These are phyloP conservation scores for Penicillium paradoxum DNA, from an alignment of 495 filamentous ascomycete genomes.

Conservation along the genomic window DNA sequence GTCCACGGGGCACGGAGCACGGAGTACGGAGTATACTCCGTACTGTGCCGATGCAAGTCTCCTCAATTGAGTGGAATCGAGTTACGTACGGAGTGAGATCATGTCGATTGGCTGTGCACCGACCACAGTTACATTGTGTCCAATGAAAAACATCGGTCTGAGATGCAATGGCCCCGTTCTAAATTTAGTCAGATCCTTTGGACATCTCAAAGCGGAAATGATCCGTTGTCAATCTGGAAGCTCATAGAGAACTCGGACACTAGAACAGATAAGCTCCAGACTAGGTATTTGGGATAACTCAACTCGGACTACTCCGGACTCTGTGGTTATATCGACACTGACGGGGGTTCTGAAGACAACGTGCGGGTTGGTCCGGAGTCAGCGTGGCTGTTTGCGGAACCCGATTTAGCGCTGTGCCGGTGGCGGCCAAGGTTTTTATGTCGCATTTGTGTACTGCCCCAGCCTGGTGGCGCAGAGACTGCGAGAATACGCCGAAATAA, in stretches of 20 bases:
- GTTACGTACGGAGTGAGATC: background rate
- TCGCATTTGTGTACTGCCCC: background rate
- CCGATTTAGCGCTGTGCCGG: background rate
- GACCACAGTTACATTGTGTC: background rate
- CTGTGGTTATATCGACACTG: no score
- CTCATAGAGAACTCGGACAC: background rate
- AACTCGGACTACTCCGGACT: no score
- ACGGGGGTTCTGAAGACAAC: no score
- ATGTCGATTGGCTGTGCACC: background rate
- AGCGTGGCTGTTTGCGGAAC: background rate
- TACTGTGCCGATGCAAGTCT: no score
- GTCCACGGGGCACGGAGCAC: no score
- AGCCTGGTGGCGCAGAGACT: background rate
- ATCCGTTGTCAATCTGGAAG: background rate
- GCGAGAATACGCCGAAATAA: background rate
- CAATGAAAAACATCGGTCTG: background rate
- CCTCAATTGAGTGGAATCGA: background rate
- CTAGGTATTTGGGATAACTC: no score
- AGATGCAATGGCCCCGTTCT: background rate
- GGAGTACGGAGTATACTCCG: no score
- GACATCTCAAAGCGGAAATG: background rate
- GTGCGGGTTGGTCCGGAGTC: no score
- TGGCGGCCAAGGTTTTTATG: background rate
- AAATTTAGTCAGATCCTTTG: conserved; percentile 4
- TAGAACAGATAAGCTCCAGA: background rate